phyloP scores from a whole-genome alignment of 345 rosid species.

The Erucastrum elatum region DNA sequence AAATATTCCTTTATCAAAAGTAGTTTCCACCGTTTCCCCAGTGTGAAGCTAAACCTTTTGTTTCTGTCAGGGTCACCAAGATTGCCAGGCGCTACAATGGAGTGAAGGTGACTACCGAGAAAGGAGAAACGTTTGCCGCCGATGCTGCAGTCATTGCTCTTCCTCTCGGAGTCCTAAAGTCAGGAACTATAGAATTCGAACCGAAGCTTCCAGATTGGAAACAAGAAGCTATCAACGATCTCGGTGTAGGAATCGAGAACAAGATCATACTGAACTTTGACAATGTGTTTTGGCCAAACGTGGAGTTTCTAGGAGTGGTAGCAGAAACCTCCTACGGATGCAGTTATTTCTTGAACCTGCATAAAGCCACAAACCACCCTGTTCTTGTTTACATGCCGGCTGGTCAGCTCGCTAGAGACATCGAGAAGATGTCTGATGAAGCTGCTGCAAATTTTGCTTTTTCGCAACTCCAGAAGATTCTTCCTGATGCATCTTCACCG shows the following conservation, averaged over 20 bases:
- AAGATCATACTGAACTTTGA: constrained; percentile 82
- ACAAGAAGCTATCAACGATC: constrained; percentile 80
- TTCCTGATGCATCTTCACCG: constrained; percentile 82
- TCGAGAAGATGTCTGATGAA: constrained; percentile 94
- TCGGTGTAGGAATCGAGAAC: constrained; percentile 95
- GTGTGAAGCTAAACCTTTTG: constrained; percentile 11
- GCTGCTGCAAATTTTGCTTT: constrained; percentile 90
- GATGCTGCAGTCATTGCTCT: constrained; percentile 85
- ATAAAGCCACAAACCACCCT: constrained; percentile 89
- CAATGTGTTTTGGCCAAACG: constrained; percentile 96
- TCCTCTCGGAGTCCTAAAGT: constrained; percentile 94
- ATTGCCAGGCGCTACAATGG: constrained; percentile 64
- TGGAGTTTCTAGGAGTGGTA: constrained; percentile 95
- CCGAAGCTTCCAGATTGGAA: constrained; percentile 94
- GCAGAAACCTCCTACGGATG: constrained; percentile 89
- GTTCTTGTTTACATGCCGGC: constrained; percentile 98
- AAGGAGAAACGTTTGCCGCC: constrained; percentile 63
- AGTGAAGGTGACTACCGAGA: constrained; percentile 78
- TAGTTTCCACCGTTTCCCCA: neutral
- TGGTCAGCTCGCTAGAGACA: constrained; percentile 94
- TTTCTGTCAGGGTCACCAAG: constrained; percentile 59
- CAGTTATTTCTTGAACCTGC: constrained; percentile 95
- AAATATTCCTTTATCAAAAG: neutral
- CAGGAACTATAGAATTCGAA: constrained; percentile 65
- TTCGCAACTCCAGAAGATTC: constrained; percentile 78